A percentile compares a stretch with the other conserved stretches of the same genome.
Evolutionary conservation across 495 filamentous ascomycete genomes (phyloP).

Genomic region (Annulohypoxylon stygium): DNA sequence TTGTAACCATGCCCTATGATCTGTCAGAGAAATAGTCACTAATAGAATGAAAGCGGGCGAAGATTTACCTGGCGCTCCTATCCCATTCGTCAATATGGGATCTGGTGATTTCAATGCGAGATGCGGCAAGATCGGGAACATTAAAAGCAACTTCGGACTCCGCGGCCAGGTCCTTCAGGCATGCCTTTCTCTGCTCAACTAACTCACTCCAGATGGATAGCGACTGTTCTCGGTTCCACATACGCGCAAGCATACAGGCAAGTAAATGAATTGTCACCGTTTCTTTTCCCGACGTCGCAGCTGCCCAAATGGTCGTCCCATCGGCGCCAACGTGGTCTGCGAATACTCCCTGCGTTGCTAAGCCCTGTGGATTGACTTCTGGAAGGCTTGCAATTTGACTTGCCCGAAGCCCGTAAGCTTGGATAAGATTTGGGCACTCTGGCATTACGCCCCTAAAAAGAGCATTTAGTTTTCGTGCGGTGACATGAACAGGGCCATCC

Average conservation of each 20-base stretch:
- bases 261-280: slow-evolving; percentile 55
- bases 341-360: slow-evolving; percentile 38
- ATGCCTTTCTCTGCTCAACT: slow-evolving; percentile 7
- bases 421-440: slow-evolving; percentile 30
- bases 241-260: slow-evolving; percentile 56
- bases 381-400: slow-evolving; percentile 38
- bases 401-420: slow-evolving; percentile 48
- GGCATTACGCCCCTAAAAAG: slow-evolving; percentile 48
- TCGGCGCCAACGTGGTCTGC: slow-evolving; percentile 46
- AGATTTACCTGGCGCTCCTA: slow-evolving; percentile 47
- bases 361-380: background rate
- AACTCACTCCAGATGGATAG: slow-evolving; percentile 53
- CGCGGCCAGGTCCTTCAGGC: background rate
- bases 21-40: background rate
- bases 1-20: slow-evolving; percentile 48
- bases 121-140: background rate
- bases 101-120: slow-evolving; percentile 36
- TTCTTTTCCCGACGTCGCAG: slow-evolving; percentile 53
- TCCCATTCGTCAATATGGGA: slow-evolving; percentile 54
- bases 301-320: slow-evolving; percentile 54
- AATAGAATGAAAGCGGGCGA: background rate
- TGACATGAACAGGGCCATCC: slow-evolving; percentile 48
- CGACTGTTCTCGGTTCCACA: slow-evolving; percentile 48
- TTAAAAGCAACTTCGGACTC: too few relatives aligned
- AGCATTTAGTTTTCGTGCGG: slow-evolving; percentile 50